Conservation (phyloP, 345 rosid species). For the Orychophragmus violaceus region DNA sequence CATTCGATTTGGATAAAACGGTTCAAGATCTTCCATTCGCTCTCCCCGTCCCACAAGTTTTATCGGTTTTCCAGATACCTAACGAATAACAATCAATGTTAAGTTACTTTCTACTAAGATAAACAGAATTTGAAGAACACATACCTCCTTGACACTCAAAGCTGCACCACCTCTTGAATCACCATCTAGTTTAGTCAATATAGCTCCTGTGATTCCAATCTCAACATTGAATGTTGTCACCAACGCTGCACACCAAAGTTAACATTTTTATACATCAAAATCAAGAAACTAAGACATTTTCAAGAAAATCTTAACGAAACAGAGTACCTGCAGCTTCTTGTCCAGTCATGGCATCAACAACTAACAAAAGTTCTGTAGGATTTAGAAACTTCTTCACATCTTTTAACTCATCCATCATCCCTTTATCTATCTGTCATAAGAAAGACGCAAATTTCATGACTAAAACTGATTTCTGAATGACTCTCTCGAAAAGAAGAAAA, state of each 20-base stretch:
- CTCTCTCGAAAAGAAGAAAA: too few species aligned
- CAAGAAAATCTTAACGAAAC: not conserved
- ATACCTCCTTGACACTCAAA: constrained; percentile 96
- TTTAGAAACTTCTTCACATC: constrained; percentile 74
- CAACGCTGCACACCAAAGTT: constrained; percentile 46
- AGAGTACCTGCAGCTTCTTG: constrained; percentile 93
- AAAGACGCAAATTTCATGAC: constrained; percentile 19
- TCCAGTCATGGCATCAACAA: constrained; percentile 98
- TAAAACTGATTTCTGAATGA: not conserved
- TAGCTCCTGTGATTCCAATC: constrained; percentile 98
- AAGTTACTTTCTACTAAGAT: too few species aligned
- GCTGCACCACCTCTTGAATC: constrained; percentile 99
- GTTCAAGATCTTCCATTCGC: constrained; percentile 96
- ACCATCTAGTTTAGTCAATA: constrained; percentile 93
- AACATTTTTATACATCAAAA: not conserved
- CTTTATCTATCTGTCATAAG: constrained; percentile 76
- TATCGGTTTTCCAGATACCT: constrained; percentile 97
- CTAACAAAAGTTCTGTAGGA: constrained; percentile 87
- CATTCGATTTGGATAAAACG: constrained; percentile 96
- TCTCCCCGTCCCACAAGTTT: constrained; percentile 98
- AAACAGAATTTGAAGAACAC: too few species aligned
- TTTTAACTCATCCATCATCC: constrained; percentile 95
- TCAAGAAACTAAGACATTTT: not conserved
- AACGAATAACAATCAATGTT: too few species aligned
- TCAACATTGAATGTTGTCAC: constrained; percentile 86